Evolutionary conservation across 768 basidiomycete species (phyloP).

Genomic region (Termitomyces sp.): DNA sequence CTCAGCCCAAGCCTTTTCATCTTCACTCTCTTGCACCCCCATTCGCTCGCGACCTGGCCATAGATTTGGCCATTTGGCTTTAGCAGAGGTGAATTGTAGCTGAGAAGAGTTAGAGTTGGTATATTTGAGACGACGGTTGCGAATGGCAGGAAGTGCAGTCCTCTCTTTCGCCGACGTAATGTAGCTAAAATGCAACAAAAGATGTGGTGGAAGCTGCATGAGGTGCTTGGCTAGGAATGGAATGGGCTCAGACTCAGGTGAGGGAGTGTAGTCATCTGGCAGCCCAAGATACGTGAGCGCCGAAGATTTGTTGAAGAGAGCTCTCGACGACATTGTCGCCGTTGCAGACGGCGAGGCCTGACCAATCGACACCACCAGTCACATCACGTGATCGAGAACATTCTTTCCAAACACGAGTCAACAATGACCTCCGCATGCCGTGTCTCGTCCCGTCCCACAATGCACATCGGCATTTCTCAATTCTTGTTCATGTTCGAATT

Average conservation of each 20-base stretch:
- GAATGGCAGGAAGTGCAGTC: conserved; percentile 57
- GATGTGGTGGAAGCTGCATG: conserved; percentile 63
- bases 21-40: conserved; percentile 52
- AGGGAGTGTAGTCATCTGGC: conserved; percentile 55
- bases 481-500: neutral
- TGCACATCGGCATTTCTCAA: neutral
- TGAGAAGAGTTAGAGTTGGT: conserved; percentile 52
- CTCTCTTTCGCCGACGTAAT: conserved; percentile 65
- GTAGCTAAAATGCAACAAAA: conserved; percentile 44
- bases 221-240: conserved; percentile 63
- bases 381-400: conserved; percentile 13
- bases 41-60: conserved; percentile 58
- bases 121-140: conserved; percentile 73
- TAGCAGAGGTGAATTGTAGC: conserved; percentile 53
- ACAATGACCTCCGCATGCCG: neutral
- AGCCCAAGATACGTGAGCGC: conserved; percentile 55
- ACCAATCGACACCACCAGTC: conserved; percentile 9
- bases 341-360: neutral
- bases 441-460: too few relatives aligned
- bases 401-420: conserved; percentile 5
- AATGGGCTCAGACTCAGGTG: conserved; percentile 56
- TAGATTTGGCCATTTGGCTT: conserved; percentile 60
- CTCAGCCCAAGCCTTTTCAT: conserved; percentile 72
- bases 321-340: conserved; percentile 15
- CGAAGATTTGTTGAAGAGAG: conserved; percentile 32